Percentiles rank a stretch among this genome's conserved stretches.
These are phyloP conservation scores for Alternaria sp. DNA, from an alignment of 2,329 filamentous ascomycete genomes.

Conservation along the genomic window DNA sequence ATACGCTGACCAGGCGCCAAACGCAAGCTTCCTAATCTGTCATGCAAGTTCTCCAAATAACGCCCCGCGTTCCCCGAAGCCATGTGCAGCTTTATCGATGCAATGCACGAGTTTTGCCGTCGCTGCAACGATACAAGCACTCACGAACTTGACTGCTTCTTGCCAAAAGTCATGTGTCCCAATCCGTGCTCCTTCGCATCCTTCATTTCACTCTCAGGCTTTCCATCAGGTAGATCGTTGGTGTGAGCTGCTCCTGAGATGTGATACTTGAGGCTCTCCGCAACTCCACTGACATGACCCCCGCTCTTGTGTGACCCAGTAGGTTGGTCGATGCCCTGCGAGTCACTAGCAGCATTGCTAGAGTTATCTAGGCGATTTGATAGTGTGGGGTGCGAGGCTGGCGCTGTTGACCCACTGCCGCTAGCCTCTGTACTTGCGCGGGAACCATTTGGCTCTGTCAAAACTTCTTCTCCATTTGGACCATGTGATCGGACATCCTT, in stretches of 20 bases:
- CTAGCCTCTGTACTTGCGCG: conserved; percentile 22
- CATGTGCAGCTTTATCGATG: neutral
- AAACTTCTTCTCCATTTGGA: conserved; percentile 43
- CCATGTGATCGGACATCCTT: conserved; percentile 53
- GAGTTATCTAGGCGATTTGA: conserved; percentile 29
- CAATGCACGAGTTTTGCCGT: conserved; percentile 1
- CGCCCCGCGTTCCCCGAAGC: conserved; percentile 12
- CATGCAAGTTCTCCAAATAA: conserved; percentile 16
- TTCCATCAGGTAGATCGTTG: conserved; percentile 54
- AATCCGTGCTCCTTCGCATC: conserved; percentile 46
- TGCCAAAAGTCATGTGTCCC: conserved; percentile 40
- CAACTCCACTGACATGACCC: conserved; percentile 29
- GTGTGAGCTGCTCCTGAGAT: conserved; percentile 47
- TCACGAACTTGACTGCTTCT: conserved; percentile 33
- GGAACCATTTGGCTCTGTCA: conserved; percentile 38
- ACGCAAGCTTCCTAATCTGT: conserved; percentile 12
- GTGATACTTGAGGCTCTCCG: conserved; percentile 42
- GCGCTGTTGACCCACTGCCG: conserved; percentile 25
- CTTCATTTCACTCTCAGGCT: conserved; percentile 52
- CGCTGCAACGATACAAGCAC: neutral
- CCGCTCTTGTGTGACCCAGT: conserved; percentile 31
- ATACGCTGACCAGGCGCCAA: conserved; percentile 34
- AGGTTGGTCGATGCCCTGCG: conserved; percentile 11
- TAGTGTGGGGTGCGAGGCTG: conserved; percentile 22
- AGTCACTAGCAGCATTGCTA: conserved; percentile 10